These are phyloP conservation scores for Coleophoma eucalyptorum DNA, from an alignment of 2,329 filamentous ascomycete species.

Conservation along the genomic window DNA sequence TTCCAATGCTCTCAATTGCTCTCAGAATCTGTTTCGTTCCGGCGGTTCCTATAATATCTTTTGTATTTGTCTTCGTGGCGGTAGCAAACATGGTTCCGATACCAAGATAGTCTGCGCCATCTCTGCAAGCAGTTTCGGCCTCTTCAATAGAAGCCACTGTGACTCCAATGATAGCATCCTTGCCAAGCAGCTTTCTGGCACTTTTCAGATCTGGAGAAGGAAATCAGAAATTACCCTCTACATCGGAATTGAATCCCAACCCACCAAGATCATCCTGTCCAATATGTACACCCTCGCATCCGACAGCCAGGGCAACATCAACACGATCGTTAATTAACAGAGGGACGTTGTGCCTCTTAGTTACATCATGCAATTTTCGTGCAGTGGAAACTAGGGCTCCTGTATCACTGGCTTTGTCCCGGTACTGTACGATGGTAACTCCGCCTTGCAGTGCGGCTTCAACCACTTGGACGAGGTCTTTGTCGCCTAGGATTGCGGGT, in stretches of 20 bases:
- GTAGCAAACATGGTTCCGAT: slow-evolving; percentile 89
- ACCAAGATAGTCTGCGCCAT: slow-evolving; percentile 86
- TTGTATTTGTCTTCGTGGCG: slow-evolving; percentile 84
- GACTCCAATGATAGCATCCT: slow-evolving; percentile 80
- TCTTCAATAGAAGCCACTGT: slow-evolving; percentile 75
- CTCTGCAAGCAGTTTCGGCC: slow-evolving; percentile 65
- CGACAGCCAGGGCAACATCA: slow-evolving; percentile 81
- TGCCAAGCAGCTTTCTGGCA: slow-evolving; percentile 70
- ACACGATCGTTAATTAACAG: slow-evolving; percentile 91
- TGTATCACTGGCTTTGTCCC: slow-evolving; percentile 82
- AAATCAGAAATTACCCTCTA: slow-evolving; percentile 4
- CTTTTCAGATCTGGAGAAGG: slow-evolving; percentile 46
- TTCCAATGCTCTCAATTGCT: slow-evolving; percentile 41
- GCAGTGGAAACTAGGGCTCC: slow-evolving; percentile 67
- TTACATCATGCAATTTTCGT: slow-evolving; percentile 66
- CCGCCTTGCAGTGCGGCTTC: slow-evolving; percentile 73
- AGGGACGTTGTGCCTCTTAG: slow-evolving; percentile 64
- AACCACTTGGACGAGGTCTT: slow-evolving; percentile 69
- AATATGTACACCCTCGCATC: slow-evolving; percentile 88
- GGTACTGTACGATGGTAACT: slow-evolving; percentile 83
- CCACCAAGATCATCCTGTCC: slow-evolving; percentile 89
- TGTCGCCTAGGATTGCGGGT: slow-evolving; percentile 71
- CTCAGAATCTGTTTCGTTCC: slow-evolving; percentile 66
- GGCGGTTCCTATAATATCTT: slow-evolving; percentile 71
- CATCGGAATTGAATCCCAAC: slow-evolving; percentile 20